Conservation (phyloP, 2,329 filamentous ascomycete species). For the Aspergillus hortae region DNA sequence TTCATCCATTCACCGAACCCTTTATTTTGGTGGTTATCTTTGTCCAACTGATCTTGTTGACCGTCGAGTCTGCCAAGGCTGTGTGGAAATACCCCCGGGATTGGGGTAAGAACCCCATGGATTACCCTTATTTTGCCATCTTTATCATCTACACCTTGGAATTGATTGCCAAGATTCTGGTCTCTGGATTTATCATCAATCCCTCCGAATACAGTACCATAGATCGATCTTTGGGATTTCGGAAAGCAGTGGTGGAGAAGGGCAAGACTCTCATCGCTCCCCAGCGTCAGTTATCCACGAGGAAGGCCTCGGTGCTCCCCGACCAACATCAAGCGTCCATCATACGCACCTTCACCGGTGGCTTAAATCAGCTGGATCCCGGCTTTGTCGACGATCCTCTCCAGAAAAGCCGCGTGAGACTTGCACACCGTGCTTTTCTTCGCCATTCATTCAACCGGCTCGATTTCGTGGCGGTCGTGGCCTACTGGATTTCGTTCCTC, state of each 20-base stretch:
- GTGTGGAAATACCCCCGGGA: constrained; percentile 60
- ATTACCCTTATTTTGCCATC: constrained; percentile 76
- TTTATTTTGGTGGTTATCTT: constrained; percentile 83
- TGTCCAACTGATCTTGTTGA: constrained; percentile 80
- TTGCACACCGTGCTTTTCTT: constrained; percentile 87
- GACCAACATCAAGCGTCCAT: constrained; percentile 52
- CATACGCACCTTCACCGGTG: constrained; percentile 72
- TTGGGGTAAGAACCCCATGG: constrained; percentile 66
- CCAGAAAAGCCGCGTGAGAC: constrained; percentile 76
- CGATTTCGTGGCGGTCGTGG: constrained; percentile 90
- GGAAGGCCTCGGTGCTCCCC: constrained; percentile 44
- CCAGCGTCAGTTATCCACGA: constrained; percentile 67
- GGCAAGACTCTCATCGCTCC: constrained; percentile 78
- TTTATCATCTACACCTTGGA: constrained; percentile 91
- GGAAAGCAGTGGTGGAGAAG: constrained; percentile 70
- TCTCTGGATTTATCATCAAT: constrained; percentile 90
- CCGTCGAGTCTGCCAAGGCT: constrained; percentile 72
- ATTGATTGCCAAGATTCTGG: constrained; percentile 75
- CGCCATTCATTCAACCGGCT: constrained; percentile 94
- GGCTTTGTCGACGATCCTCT: constrained; percentile 59
- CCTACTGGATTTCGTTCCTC: constrained; percentile 87
- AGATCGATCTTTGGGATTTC: constrained; percentile 71
- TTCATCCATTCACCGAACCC: constrained; percentile 83
- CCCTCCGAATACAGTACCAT: constrained; percentile 89
- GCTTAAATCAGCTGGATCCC: constrained; percentile 61